A percentile compares a stretch with the other conserved stretches of the same genome.
These are phyloP conservation scores for Alisma plantagoaquatica DNA, from an alignment of 106 monocot genomes.

Conservation along the genomic window DNA sequence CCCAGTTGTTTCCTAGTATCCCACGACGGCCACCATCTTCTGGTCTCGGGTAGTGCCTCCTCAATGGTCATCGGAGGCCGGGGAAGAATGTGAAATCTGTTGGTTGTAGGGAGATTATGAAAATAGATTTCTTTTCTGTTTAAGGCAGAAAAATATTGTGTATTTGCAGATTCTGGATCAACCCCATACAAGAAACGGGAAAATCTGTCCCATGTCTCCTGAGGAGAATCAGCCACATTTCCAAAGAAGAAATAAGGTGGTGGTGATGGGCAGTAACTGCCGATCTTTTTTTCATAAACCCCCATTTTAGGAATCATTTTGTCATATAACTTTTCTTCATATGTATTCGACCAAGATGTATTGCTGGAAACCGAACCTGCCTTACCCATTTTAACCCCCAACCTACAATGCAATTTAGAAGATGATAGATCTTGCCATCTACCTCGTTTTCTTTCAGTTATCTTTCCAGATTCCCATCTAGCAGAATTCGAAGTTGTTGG, in stretches of 20 bases:
- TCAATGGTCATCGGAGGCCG: constrained; percentile 61
- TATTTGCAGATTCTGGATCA: constrained; percentile 54
- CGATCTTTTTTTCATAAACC: constrained; percentile 7
- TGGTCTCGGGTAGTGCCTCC: constrained; percentile 54
- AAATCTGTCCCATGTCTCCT: constrained; percentile 58
- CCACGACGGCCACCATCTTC: constrained; percentile 89
- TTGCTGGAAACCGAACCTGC: not conserved
- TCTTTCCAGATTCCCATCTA: constrained; percentile 23
- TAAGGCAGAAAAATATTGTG: constrained; percentile 72
- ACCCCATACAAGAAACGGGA: constrained; percentile 57
- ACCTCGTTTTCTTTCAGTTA: constrained; percentile 30
- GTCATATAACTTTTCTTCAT: constrained; percentile 5
- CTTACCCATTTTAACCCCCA: constrained; percentile 7
- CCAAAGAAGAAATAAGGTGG: constrained; percentile 73
- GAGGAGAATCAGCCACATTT: constrained; percentile 48
- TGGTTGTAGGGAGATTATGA: constrained; percentile 67
- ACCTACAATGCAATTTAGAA: constrained; percentile 1
- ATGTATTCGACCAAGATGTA: not conserved
- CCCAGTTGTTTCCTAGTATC: constrained; percentile 73
- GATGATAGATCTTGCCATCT: constrained; percentile 23
- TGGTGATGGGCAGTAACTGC: constrained; percentile 7
- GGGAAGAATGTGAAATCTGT: constrained; percentile 32
- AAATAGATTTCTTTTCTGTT: constrained; percentile 72
- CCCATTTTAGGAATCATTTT: constrained; percentile 12
- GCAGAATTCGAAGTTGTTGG: constrained; percentile 14